Percentiles rank a stretch among this genome's conserved stretches.
These are phyloP conservation scores for Pyrus communis DNA, from an alignment of 306 rosid genomes.

Conservation along the genomic window DNA sequence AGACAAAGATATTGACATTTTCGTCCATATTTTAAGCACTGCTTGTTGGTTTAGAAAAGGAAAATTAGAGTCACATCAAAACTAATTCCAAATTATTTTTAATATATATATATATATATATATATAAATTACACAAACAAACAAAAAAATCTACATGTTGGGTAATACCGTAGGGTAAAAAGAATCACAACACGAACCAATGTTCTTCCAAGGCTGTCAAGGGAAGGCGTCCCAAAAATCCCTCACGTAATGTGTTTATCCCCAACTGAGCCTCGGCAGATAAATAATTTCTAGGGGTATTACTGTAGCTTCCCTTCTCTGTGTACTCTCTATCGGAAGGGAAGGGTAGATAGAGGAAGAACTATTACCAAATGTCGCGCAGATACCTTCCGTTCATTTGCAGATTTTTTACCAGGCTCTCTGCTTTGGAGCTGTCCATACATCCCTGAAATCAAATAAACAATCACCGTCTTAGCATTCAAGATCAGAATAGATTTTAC, in stretches of 20 bases:
- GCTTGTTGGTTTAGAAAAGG: neutral
- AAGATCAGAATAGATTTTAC: neutral
- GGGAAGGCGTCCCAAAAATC: neutral
- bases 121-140: slow-evolving; percentile 38
- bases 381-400: slow-evolving; percentile 78
- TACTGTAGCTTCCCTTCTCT: neutral
- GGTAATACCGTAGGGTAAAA: slow-evolving; percentile 16
- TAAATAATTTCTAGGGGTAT: neutral
- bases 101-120: no score
- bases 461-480: neutral
- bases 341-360: neutral
- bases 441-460: slow-evolving; percentile 59
- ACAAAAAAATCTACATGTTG: slow-evolving; percentile 32
- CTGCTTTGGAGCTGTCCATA: slow-evolving; percentile 76
- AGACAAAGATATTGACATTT: no score
- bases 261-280: slow-evolving; percentile 5
- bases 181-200: slow-evolving; percentile 35
- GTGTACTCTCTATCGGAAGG: neutral
- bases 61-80: slow-evolving; percentile 8
- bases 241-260: slow-evolving; percentile 17
- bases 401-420: slow-evolving; percentile 84
- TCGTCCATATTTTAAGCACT: no score
- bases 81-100: slow-evolving; percentile 32
- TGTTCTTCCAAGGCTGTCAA: slow-evolving; percentile 17
- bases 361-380: slow-evolving; percentile 91